Percentiles rank a stretch among this genome's conserved stretches.
Evolutionary conservation across 169 alveolate species (phyloP).

Genomic region (Plasmodium vivax): DNA sequence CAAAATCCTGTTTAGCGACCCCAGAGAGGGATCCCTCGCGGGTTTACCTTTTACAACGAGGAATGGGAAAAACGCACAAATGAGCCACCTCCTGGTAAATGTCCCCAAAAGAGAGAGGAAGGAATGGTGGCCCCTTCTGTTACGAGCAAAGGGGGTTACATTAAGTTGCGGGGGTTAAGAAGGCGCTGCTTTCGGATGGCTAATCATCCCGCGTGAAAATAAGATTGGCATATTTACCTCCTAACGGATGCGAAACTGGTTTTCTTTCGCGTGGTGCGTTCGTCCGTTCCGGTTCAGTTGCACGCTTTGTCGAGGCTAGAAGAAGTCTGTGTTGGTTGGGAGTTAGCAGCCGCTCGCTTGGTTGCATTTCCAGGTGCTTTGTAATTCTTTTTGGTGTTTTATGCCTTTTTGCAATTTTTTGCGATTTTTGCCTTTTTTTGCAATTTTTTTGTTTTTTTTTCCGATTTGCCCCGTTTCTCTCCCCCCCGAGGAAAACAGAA

Average conservation of each 20-base stretch:
- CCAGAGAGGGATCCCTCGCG: neutral
- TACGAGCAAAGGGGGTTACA: neutral
- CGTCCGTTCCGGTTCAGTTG: neutral
- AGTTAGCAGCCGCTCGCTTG: neutral
- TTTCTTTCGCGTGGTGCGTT: neutral
- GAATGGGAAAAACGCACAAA: neutral
- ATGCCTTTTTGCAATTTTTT: too few species aligned
- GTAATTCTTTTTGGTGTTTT: too few species aligned
- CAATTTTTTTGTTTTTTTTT: too few species aligned
- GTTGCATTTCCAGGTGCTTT: neutral
- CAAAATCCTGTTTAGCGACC: neutral
- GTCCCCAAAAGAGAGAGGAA: neutral
- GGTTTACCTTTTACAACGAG: neutral
- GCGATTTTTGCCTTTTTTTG: too few species aligned
- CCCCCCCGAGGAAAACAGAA: neutral
- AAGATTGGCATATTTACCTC: neutral
- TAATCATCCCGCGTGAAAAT: neutral
- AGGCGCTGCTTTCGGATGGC: neutral
- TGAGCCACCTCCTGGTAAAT: neutral
- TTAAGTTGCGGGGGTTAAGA: neutral
- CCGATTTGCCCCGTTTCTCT: neutral
- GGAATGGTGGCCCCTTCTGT: neutral
- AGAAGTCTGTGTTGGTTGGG: neutral
- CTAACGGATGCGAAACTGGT: neutral
- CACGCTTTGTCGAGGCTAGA: neutral